Conservation (phyloP, 331 rosid species). For the Arachis monticola region DNA sequence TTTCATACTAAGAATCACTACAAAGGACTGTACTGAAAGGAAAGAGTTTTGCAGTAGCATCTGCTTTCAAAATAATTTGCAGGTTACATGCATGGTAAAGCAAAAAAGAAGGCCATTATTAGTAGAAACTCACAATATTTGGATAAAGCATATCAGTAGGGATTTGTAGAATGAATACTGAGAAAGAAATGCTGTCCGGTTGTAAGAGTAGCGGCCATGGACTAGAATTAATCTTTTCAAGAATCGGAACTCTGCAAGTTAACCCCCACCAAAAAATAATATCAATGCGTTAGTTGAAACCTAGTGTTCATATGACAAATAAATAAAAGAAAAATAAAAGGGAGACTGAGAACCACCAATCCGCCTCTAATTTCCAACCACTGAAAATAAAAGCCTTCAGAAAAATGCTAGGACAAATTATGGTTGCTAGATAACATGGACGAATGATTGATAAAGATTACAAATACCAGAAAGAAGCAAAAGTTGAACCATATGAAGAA, state of each 20-base stretch:
- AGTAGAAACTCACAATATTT: constrained; percentile 75
- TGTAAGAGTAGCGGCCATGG: constrained; percentile 95
- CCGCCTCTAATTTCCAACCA: constrained; percentile 25
- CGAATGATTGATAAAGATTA: constrained; percentile 10
- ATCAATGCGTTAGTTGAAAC: constrained; percentile 26
- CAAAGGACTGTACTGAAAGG: constrained; percentile 17
- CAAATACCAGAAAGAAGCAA: constrained; percentile 24
- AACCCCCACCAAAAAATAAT: constrained; percentile 7
- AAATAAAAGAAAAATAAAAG: constrained; percentile 4
- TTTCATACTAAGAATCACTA: constrained; percentile 27
- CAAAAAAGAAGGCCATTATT: constrained; percentile 19
- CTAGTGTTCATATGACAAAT: constrained; percentile 15
- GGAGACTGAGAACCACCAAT: too few relatives aligned
- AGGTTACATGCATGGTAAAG: constrained; percentile 12
- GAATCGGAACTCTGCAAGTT: constrained; percentile 86
- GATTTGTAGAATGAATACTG: constrained; percentile 96
- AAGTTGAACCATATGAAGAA: constrained; percentile 19
- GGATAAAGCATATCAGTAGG: constrained; percentile 85
- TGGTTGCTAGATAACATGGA: constrained; percentile 15
- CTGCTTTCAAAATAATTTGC: constrained; percentile 23
- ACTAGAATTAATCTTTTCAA: constrained; percentile 85
- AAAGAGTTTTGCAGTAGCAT: constrained; percentile 12
- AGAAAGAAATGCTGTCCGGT: constrained; percentile 90
- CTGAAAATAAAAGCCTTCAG: constrained; percentile 9
- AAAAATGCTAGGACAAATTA: constrained; percentile 31